Base-by-base conservation (phyloP, 257 asterid genomes). In the Thymus mandschuricus region DNA sequence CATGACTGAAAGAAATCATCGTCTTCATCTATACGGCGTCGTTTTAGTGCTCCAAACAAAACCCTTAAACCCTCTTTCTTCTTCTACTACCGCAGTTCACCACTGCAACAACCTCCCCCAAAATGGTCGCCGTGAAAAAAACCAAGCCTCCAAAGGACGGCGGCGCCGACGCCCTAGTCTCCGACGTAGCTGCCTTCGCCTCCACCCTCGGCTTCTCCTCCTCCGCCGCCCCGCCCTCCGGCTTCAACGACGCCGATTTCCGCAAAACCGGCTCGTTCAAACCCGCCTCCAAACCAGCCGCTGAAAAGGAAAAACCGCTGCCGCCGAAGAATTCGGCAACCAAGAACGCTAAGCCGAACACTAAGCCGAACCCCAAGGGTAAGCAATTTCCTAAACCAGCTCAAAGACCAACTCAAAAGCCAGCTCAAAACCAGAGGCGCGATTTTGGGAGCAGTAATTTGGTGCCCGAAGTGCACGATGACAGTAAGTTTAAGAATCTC, bases 171-270 rank as follows among this genome's bases (percentile, higher is more conserved):
- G 57, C 61, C 55, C 80, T 94, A 33, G 80, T 85, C 51, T 81
- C 92, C 54, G 97, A 94, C 56, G 76, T 94, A 15, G 95, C 96
- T 7, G 85, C 92, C 0, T 92, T 91, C 51, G 99, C 97, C 44
- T 91, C 99, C 61, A 77, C 99, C 31, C 86, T 94, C 46, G 99
- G 99, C 1, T 84, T 89, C 29, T 73, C 90, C 66, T 58, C 95
- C 68, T 41, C 87, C 61, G 77, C 86, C 58, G 79, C 54, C 7
- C 71, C 92, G 45, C 68, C 87, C 66, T 72, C 92, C 70, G 97
- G 98, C 70, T 94, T 91, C 81, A 82, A 94, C 65, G 97, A 94
- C 78, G 71, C 95, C 41, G 98, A 91, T 69, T 95, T 89, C 79
- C 96, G 89, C 28, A 95, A 92, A 76, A 80, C 88, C 10, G 92